Evolutionary conservation across 2,329 filamentous ascomycete species (phyloP).

Genomic region (Colletotrichum tabaci): DNA sequence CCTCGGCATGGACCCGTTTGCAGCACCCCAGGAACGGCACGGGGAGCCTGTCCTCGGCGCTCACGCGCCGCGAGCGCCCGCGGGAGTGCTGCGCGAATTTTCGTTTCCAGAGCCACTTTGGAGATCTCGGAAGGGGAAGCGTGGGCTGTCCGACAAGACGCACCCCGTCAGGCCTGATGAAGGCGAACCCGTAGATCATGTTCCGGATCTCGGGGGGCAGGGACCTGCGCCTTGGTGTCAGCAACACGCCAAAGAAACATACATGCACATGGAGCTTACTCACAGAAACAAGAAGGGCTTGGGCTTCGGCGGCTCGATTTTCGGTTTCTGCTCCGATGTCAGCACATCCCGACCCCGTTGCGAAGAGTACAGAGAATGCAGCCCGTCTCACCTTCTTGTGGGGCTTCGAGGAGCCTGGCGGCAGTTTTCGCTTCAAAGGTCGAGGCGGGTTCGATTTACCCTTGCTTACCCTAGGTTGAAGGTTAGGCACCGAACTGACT

Average conservation of each 20-base stretch:
- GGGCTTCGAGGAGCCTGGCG: neutral
- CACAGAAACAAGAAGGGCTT: neutral
- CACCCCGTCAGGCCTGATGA: neutral
- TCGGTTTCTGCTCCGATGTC: neutral
- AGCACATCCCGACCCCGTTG: fast-evolving
- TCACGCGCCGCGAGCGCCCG: neutral
- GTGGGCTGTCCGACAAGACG: neutral
- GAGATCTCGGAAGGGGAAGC: too few relatives aligned
- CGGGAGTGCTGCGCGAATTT: neutral
- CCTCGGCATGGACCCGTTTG: conserved; percentile 16
- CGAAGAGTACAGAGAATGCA: too few relatives aligned
- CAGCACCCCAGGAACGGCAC: conserved; percentile 3
- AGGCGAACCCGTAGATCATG: neutral
- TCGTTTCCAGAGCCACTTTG: neutral
- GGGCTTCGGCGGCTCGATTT: neutral
- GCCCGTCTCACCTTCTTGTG: neutral
- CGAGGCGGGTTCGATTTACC: neutral
- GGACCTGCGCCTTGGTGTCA: neutral
- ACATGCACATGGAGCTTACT: neutral
- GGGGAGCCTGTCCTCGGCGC: neutral
- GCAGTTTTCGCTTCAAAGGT: neutral
- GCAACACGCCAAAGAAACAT: neutral
- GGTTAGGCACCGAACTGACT: neutral
- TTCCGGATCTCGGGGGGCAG: conserved; percentile 11
- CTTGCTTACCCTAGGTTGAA: neutral